Evolutionary conservation across 305 asterid genomes (phyloP).

Genomic region (Fraxinus sp.): DNA sequence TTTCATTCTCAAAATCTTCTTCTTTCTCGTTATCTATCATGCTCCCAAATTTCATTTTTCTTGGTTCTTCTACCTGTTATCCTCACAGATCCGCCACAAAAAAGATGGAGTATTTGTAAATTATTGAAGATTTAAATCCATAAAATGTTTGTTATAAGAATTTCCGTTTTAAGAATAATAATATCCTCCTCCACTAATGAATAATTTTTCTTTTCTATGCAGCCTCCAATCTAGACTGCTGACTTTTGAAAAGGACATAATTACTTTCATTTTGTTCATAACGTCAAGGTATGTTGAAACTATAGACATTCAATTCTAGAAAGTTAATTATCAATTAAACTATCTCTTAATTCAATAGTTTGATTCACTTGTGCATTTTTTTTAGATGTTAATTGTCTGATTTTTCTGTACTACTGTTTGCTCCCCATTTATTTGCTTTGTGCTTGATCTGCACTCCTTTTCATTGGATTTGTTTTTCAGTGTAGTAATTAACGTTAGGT

Average conservation of each 20-base stretch:
- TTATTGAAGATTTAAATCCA: neutral
- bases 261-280: neutral
- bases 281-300: neutral
- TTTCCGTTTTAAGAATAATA: neutral
- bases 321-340: neutral
- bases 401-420: neutral
- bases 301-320: neutral
- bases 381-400: neutral
- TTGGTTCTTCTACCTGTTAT: neutral
- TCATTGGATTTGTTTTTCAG: neutral
- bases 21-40: constrained; percentile 20
- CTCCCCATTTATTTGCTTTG: neutral
- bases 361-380: neutral
- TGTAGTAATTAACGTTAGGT: neutral
- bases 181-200: neutral
- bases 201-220: neutral
- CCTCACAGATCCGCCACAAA: neutral
- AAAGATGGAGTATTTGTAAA: neutral
- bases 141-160: neutral
- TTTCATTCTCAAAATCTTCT: constrained; percentile 9
- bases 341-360: neutral
- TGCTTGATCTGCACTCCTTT: neutral
- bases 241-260: neutral
- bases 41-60: constrained; percentile 24
- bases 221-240: constrained; percentile 20